phyloP scores from a whole-genome alignment of 371 early-diverging fungal genomes.

The Circinella umbellata region DNA sequence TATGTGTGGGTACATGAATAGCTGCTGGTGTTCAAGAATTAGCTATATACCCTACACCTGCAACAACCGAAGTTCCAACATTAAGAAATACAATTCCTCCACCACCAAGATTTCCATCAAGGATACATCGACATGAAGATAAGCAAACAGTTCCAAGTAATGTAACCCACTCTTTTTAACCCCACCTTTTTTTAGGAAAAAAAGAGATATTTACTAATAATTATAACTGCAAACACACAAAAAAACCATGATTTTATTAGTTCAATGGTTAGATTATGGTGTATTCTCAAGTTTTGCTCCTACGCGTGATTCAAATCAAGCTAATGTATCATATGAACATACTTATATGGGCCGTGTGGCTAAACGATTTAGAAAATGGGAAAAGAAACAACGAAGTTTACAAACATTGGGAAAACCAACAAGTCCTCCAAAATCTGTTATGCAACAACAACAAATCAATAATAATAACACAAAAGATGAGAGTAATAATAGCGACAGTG shows the following conservation, averaged over 20 bases:
- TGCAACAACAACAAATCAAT: neutral
- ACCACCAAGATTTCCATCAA: conserved; percentile 35
- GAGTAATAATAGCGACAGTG: neutral
- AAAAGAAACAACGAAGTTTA: conserved; percentile 26
- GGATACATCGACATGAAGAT: conserved; percentile 38
- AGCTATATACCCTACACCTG: conserved; percentile 35
- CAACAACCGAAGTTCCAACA: conserved; percentile 27
- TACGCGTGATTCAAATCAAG: conserved; percentile 49
- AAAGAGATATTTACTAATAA: too few relatives aligned
- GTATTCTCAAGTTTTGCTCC: conserved; percentile 57
- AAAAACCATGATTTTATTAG: conserved; percentile 17
- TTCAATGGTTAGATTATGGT: conserved; percentile 59
- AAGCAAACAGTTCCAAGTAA: conserved; percentile 45
- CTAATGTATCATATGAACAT: conserved; percentile 47
- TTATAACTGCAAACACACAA: too few relatives aligned
- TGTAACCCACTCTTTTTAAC: neutral
- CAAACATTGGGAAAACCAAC: conserved; percentile 15
- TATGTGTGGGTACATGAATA: neutral
- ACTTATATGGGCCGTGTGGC: conserved; percentile 50
- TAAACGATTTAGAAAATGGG: conserved; percentile 34
- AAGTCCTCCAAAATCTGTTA: neutral
- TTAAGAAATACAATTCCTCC: conserved; percentile 39
- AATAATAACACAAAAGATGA: neutral
- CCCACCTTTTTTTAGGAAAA: too few relatives aligned
- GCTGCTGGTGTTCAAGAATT: conserved; percentile 41